Conservation (phyloP, 1,284 basidiomycete species). For the Cystobasidium slooffiae region DNA sequence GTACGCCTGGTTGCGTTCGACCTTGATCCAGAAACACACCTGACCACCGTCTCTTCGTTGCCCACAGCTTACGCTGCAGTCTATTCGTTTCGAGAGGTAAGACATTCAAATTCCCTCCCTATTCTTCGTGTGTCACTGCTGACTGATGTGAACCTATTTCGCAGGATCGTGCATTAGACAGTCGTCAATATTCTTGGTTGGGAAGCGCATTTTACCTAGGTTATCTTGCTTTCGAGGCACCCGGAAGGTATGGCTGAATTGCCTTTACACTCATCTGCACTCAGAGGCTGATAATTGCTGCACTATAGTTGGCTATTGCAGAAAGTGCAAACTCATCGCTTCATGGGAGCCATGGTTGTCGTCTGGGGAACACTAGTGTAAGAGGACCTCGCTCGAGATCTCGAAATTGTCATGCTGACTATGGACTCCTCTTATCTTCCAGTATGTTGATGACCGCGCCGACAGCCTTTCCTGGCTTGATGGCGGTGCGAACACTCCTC, state of each 20-base stretch:
- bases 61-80: slow-evolving; percentile 54
- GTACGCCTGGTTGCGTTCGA: slow-evolving; percentile 25
- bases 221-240: slow-evolving; percentile 54
- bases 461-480: slow-evolving; percentile 54
- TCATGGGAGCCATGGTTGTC: slow-evolving; percentile 52
- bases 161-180: slow-evolving; percentile 52
- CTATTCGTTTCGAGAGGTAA: slow-evolving; percentile 52
- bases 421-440: background rate
- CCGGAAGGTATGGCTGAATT: slow-evolving; percentile 48
- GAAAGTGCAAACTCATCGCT: slow-evolving; percentile 52
- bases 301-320: slow-evolving; percentile 48
- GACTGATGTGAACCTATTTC: slow-evolving; percentile 14
- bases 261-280: background rate
- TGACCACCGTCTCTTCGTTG: background rate
- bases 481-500: slow-evolving; percentile 54
- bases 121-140: background rate
- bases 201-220: slow-evolving; percentile 55
- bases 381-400: background rate
- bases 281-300: background rate
- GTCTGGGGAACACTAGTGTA: slow-evolving; percentile 54
- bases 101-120: background rate
- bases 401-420: background rate
- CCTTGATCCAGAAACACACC: background rate
- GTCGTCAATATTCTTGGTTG: slow-evolving; percentile 53
- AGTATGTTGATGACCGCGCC: slow-evolving; percentile 56